Conservation (phyloP, 257 asterid genomes). For the Plantago major region DNA sequence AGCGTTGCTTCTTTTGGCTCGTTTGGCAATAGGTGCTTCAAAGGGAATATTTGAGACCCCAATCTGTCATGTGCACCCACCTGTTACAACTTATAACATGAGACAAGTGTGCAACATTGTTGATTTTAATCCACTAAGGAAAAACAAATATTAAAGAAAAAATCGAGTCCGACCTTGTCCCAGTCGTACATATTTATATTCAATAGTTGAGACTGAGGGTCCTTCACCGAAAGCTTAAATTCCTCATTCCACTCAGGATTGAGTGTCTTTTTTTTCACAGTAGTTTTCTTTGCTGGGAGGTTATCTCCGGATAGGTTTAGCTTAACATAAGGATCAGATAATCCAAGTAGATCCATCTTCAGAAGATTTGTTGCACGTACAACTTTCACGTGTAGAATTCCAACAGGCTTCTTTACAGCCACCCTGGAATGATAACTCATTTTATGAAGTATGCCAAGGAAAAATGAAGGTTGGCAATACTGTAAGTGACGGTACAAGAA, state of each 20-base stretch:
- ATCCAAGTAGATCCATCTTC: conserved; percentile 84
- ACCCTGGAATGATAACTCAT: conserved; percentile 33
- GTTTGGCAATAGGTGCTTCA: conserved; percentile 55
- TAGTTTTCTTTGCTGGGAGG: conserved; percentile 59
- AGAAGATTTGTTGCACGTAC: conserved; percentile 70
- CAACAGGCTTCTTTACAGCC: conserved; percentile 72
- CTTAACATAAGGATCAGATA: conserved; percentile 86
- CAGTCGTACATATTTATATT: conserved; percentile 62
- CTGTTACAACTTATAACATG: conserved; percentile 26
- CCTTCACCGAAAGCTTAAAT: conserved; percentile 78
- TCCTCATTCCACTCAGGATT: conserved; percentile 89
- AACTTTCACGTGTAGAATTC: conserved; percentile 79
- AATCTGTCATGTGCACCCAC: conserved; percentile 77
- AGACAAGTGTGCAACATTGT: not conserved
- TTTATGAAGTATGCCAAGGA: not conserved
- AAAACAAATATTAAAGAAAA: not conserved
- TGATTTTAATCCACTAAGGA: not conserved
- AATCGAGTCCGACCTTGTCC: conserved; percentile 62
- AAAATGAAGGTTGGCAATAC: conserved; percentile 4
- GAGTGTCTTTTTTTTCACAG: conserved; percentile 72
- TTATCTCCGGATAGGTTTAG: conserved; percentile 71
- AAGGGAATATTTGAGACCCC: conserved; percentile 64
- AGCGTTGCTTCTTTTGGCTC: conserved; percentile 54
- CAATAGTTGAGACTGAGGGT: conserved; percentile 71
- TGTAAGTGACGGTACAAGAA: not conserved